These are phyloP conservation scores for Neofusicoccum sp. DNA, from an alignment of 2,329 filamentous ascomycete genomes.

Conservation along the genomic window DNA sequence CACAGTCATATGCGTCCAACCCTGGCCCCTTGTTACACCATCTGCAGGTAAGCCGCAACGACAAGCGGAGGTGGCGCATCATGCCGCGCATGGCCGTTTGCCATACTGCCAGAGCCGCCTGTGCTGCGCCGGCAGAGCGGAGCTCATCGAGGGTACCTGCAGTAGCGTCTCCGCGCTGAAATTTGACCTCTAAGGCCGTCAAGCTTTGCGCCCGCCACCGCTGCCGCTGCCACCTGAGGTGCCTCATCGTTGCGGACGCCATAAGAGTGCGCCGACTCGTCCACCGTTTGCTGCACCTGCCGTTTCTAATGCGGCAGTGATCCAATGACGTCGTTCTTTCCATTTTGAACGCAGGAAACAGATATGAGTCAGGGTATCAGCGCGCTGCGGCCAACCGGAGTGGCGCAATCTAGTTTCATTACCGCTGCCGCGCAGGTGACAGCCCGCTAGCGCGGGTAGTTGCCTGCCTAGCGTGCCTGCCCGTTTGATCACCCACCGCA, in stretches of 20 bases:
- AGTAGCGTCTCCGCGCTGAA: not conserved
- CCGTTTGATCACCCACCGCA: too few species aligned
- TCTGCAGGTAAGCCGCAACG: not conserved
- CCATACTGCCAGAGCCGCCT: not conserved
- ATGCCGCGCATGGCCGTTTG: not conserved
- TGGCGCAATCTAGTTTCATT: too few species aligned
- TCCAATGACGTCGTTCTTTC: constrained; percentile 8
- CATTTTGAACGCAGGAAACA: not conserved
- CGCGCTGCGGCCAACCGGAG: not conserved
- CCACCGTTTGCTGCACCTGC: too few species aligned
- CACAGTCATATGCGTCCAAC: not conserved
- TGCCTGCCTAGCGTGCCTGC: not conserved
- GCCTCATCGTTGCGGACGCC: too few species aligned
- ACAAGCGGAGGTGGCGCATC: not conserved
- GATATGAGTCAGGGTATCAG: too few species aligned
- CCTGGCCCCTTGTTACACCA: not conserved
- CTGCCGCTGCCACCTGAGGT: too few species aligned
- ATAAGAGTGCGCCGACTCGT: too few species aligned
- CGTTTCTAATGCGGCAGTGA: too few species aligned
- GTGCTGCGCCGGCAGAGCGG: not conserved
- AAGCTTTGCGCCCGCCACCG: not conserved
- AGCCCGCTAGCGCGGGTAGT: too few species aligned
- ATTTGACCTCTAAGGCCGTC: not conserved
- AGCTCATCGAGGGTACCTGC: constrained; percentile 11
- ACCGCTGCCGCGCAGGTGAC: too few species aligned